These are phyloP conservation scores for Aspergillus sclerotiicarbonarius DNA, from an alignment of 495 filamentous ascomycete genomes.

Conservation along the genomic window DNA sequence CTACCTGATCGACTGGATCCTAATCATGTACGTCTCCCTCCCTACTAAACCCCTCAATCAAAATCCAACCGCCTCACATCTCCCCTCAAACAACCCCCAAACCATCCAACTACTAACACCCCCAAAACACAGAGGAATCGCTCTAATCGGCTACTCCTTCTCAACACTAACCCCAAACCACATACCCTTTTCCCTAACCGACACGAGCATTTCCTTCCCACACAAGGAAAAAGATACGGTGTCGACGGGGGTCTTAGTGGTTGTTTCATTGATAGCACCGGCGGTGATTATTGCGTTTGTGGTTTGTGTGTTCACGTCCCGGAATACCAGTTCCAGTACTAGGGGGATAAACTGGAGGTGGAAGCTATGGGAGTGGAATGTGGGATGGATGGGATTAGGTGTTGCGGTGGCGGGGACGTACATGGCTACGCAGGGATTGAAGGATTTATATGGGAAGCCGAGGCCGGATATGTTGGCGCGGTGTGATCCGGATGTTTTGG, in stretches of 20 bases:
- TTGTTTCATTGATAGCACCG: constrained; percentile 53
- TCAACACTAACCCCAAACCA: constrained; percentile 39
- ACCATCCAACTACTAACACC: neutral
- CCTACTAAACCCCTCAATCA: neutral
- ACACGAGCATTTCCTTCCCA: constrained; percentile 59
- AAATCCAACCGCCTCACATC: too few species aligned
- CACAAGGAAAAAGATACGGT: constrained; percentile 55
- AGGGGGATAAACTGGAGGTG: constrained; percentile 35
- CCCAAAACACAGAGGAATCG: constrained; percentile 35
- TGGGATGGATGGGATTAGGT: constrained; percentile 61
- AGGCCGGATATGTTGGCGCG: constrained; percentile 62
- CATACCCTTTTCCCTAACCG: constrained; percentile 48
- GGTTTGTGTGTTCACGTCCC: constrained; percentile 47
- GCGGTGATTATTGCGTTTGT: constrained; percentile 50
- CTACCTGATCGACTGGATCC: constrained; percentile 54
- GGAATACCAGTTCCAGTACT: constrained; percentile 36
- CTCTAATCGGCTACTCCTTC: constrained; percentile 47
- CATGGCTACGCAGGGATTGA: constrained; percentile 60
- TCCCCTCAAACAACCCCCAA: neutral
- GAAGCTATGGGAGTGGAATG: constrained; percentile 65
- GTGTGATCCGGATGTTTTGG: constrained; percentile 55
- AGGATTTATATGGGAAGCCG: constrained; percentile 63
- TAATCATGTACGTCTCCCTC: constrained; percentile 44
- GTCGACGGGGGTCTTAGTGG: constrained; percentile 44
- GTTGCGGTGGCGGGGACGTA: constrained; percentile 54